Evolutionary conservation across 306 rosid genomes (phyloP).

Genomic region (Mimosa pudica): DNA sequence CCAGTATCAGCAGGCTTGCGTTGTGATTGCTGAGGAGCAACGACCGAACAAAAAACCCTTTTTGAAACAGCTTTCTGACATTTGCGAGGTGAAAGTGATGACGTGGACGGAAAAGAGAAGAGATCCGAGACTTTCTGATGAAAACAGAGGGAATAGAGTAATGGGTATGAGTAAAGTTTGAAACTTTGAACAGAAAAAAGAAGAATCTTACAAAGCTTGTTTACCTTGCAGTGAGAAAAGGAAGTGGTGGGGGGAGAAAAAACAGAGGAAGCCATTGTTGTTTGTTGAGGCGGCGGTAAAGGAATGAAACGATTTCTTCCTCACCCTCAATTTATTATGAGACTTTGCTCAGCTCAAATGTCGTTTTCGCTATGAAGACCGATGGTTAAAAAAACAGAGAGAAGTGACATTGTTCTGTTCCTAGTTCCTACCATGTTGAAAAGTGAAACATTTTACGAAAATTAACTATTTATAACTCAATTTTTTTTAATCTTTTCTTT

Average conservation of each 20-base stretch:
- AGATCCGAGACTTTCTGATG: conserved; percentile 54
- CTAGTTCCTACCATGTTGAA: too few species aligned
- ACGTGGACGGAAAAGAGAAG: conserved; percentile 48
- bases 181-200: conserved; percentile 23
- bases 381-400: too few species aligned
- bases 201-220: not conserved
- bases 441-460: too few species aligned
- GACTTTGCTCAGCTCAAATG: too few species aligned
- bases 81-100: conserved; percentile 43
- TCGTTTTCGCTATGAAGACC: too few species aligned
- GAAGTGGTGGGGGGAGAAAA: conserved; percentile 50
- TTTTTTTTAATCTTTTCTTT: too few species aligned
- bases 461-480: too few species aligned
- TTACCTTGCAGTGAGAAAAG: conserved; percentile 54
- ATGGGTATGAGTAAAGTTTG: conserved; percentile 24
- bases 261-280: conserved; percentile 65
- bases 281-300: too few species aligned
- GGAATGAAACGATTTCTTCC: too few species aligned
- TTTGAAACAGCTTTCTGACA: conserved; percentile 47
- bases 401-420: too few species aligned
- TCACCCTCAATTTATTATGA: too few species aligned
- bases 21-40: conserved; percentile 73
- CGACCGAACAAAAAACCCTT: conserved; percentile 63
- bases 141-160: not conserved
- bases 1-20: conserved; percentile 84